phyloP scores from a whole-genome alignment of 495 filamentous ascomycete genomes.

The Neurospora terricola region DNA sequence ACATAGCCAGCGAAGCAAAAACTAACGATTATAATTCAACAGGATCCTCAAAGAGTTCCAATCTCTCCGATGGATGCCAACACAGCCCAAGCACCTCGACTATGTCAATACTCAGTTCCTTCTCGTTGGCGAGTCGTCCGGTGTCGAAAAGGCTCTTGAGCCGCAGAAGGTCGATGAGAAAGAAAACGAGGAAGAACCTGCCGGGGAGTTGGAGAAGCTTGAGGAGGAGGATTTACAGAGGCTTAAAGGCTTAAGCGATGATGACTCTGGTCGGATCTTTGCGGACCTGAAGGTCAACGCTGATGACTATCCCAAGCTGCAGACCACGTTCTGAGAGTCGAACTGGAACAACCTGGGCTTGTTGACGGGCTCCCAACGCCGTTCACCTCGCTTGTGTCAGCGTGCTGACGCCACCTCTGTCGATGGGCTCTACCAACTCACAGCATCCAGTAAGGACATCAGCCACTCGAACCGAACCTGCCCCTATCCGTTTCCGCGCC shows the following conservation, averaged over 20 bases:
- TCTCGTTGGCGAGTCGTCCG: conserved; percentile 64
- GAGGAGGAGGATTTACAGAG: conserved; percentile 34
- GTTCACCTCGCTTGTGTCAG: background rate
- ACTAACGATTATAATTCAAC: conserved; percentile 19
- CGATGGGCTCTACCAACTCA: background rate
- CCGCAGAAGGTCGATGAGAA: conserved; percentile 46
- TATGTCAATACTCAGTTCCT: conserved; percentile 73
- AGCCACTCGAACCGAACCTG: background rate
- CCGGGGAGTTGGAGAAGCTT: conserved; percentile 32
- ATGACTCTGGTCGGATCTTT: conserved; percentile 32
- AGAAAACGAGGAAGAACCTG: conserved; percentile 51
- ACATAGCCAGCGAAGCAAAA: background rate
- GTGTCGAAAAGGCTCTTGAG: conserved; percentile 51
- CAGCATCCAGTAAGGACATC: background rate
- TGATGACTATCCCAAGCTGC: conserved; percentile 30
- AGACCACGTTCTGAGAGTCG: conserved; percentile 26
- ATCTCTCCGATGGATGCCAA: conserved; percentile 61
- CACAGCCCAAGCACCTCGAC: conserved; percentile 67
- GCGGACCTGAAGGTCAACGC: conserved; percentile 30
- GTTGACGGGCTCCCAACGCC: background rate
- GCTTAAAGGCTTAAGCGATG: conserved; percentile 26
- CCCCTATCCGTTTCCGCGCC: background rate
- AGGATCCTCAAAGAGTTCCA: conserved; percentile 63
- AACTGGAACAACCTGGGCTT: background rate
- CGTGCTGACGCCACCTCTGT: background rate